Evolutionary conservation across 306 rosid species (phyloP).

Genomic region (Canavalia gladiata): DNA sequence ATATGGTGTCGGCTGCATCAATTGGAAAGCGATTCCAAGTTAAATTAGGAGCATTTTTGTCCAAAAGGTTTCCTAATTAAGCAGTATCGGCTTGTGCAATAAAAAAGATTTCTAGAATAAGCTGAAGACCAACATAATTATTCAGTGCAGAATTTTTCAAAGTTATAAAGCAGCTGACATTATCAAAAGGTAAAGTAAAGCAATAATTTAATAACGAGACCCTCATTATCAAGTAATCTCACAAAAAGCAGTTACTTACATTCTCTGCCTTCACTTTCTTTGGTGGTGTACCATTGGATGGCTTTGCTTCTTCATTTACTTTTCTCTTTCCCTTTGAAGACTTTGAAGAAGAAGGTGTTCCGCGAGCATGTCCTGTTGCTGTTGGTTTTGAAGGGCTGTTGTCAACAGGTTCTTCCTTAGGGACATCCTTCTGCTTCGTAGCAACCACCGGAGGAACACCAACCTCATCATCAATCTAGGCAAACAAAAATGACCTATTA

Average conservation of each 20-base stretch:
- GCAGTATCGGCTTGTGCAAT: not conserved
- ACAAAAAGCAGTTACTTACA: constrained; percentile 59
- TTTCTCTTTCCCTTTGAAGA: constrained; percentile 88
- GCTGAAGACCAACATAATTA: constrained; percentile 31
- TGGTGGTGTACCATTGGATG: constrained; percentile 65
- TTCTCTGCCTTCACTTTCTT: constrained; percentile 93
- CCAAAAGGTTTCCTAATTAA: constrained; percentile 2
- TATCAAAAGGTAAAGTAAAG: constrained; percentile 23
- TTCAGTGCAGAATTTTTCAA: not conserved
- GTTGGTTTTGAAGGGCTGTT: constrained; percentile 76
- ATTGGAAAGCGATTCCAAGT: constrained; percentile 16
- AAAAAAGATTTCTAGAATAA: not conserved
- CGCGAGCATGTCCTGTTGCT: constrained; percentile 69
- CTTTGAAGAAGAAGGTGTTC: constrained; percentile 73
- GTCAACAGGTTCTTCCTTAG: constrained; percentile 86
- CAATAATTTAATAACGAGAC: constrained; percentile 5
- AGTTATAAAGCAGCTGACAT: constrained; percentile 19
- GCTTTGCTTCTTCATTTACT: constrained; percentile 73
- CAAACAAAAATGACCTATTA: constrained; percentile 44
- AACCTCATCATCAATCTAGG: constrained; percentile 80
- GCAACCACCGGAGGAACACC: constrained; percentile 60
- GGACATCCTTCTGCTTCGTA: constrained; percentile 81
- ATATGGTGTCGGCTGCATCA: constrained; percentile 21
- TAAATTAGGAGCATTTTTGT: constrained; percentile 9
- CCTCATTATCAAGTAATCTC: constrained; percentile 18